Conservation (phyloP, 768 basidiomycete genomes). For the Rhizopogon rudus region DNA sequence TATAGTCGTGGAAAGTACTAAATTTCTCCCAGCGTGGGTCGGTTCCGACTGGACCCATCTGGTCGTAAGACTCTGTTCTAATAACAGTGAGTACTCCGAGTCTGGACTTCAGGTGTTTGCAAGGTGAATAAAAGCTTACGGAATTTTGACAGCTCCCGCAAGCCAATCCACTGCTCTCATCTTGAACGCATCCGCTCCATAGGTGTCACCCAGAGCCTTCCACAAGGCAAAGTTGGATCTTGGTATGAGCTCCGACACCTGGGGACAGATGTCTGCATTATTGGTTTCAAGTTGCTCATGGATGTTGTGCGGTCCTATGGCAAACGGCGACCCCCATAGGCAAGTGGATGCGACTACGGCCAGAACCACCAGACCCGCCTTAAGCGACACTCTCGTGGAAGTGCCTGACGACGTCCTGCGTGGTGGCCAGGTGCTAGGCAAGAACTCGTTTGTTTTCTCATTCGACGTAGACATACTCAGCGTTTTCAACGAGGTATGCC, state of each 20-base stretch:
- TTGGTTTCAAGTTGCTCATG: not conserved
- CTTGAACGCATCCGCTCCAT: conserved; percentile 32
- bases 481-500: not conserved
- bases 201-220: conserved; percentile 23
- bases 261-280: conserved; percentile 27
- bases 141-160: conserved; percentile 35
- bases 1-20: conserved; percentile 48
- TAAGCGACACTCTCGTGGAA: conserved; percentile 1
- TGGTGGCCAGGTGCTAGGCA: conserved; percentile 10
- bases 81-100: conserved; percentile 3
- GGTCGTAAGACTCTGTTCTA: conserved; percentile 50
- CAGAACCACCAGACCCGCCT: conserved; percentile 9
- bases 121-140: conserved; percentile 22
- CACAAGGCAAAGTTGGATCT: conserved; percentile 29
- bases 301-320: not conserved
- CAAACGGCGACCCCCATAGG: conserved; percentile 5
- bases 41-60: conserved; percentile 40
- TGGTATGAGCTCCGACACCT: conserved; percentile 28
- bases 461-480: conserved; percentile 11
- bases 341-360: conserved; percentile 12
- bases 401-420: conserved; percentile 6
- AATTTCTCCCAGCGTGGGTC: conserved; percentile 56
- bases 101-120: not conserved
- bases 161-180: conserved; percentile 31
- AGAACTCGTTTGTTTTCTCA: conserved; percentile 5